These are phyloP conservation scores for Elsinoe batatas DNA, from an alignment of 2,329 filamentous ascomycete species.

Conservation along the genomic window DNA sequence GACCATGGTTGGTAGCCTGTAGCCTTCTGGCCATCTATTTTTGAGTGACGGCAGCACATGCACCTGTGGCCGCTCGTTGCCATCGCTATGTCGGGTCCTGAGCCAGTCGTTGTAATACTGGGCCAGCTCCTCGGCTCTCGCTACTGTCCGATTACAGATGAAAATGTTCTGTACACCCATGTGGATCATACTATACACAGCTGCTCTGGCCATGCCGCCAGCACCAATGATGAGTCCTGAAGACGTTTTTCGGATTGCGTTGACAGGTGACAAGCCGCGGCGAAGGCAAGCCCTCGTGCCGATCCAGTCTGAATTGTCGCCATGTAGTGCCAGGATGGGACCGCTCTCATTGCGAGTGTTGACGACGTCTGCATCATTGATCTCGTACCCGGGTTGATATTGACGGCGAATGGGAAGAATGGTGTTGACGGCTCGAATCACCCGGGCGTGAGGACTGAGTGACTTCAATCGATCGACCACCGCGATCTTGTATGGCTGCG, in stretches of 20 bases:
- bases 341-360: constrained; percentile 54
- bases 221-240: constrained; percentile 48
- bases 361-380: constrained; percentile 41
- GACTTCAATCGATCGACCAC: constrained; percentile 55
- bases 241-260: constrained; percentile 44
- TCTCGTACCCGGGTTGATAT: constrained; percentile 20
- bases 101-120: constrained; percentile 53
- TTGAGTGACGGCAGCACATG: constrained; percentile 49
- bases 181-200: constrained; percentile 68
- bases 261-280: constrained; percentile 61
- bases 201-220: constrained; percentile 69
- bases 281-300: constrained; percentile 65
- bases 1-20: constrained; percentile 60
- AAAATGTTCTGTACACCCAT: constrained; percentile 67
- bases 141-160: constrained; percentile 59
- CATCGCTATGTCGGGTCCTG: constrained; percentile 10
- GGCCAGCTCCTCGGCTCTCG: constrained; percentile 58
- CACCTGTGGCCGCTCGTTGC: constrained; percentile 29
- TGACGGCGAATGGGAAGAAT: constrained; percentile 59
- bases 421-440: constrained; percentile 69
- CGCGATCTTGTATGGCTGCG: constrained; percentile 65
- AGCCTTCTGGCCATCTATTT: constrained; percentile 55
- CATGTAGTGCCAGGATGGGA: constrained; percentile 59
- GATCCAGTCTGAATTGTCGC: constrained; percentile 76
- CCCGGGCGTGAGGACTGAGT: constrained; percentile 60